Evolutionary conservation across 1,139 yeast species (phyloP), one percentile per base, ranked within the genome.

Genomic region (Komagataea norvegica): DNA sequence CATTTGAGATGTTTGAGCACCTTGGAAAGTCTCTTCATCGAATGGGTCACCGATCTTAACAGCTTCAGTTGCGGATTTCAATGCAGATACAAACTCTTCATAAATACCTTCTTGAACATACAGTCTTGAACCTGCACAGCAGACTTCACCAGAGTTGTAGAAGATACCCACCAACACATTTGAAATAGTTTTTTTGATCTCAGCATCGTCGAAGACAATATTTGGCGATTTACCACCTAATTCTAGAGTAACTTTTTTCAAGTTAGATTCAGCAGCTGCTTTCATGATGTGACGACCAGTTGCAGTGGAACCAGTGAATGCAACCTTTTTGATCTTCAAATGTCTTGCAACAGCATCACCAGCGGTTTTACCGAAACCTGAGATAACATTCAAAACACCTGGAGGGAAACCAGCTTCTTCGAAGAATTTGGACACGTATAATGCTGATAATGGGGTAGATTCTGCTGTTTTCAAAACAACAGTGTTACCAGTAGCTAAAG

Each of bases 211-310:
- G 49, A 76, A 75, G 35, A 76, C 70, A 43, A 76, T 70, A 55
- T 74, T 74, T 49, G 81, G 79, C 33, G 80, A 74, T 58, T 75
- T 75, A 60, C 81, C 81, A 57, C 81, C 81, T 55, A 75, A 68
- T 60, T 75, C 81, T 57, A 75, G 67, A 34, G 81, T 75, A 25
- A 75, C 74, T 60, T 76, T 76, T 63, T 76, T 76, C 60, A 76
- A 67, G 47, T 67, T 65, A 14, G 71, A 60, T 30, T 52, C 51
- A 29, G 79, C 75, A 49, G 79, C 77, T 48, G 66, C 64, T 49
- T 64, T 68, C 68, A 74, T 71, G 45, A 76, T 73, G 50, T 60
- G 62, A 52, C 71, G 72, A 59, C 82, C 82, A 45, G 75, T 70
- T 33, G 74, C 74, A 36, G 82, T 76, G 17, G 81, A 75, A 50